Evolutionary conservation across 768 basidiomycete species (phyloP), one percentile per base, ranked within the genome.

Genomic region (Pleurotus sapidus): DNA sequence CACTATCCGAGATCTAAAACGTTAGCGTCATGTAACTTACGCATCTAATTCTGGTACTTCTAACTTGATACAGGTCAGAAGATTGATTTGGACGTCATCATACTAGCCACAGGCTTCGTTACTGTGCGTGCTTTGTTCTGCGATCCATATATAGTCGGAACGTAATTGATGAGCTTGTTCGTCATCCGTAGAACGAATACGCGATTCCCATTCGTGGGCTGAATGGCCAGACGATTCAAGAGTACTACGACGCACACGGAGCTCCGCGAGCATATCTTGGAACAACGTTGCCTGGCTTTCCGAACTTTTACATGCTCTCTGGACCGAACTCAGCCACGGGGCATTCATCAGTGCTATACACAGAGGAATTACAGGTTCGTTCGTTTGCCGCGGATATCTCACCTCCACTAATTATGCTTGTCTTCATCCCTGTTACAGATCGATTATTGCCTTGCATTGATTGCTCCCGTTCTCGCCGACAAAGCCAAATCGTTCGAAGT

Each of bases 201-300:
- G 72, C 76, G 2, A 59, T 77, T 27, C 54, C 54, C 39, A 61
- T 78, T 3, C 58, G 63, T 1, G 78, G 78, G 9, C 59, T 49
- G 12, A 60, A 61, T 1, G 66, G 63, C 3, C 59, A 66, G 49
- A 72, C 72, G 2, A 65, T 78, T n/a, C 69, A 74, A 59, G 73
- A 75, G 47, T 79, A 77, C 57, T 78, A 68, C 56, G 66, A 71
- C 9, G 59, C 67, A 5, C 64, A 73, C n/a, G 69, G 69, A 0
- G 79, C 79, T 0, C 75, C 79, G 8, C 70, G 70, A 46, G 78
- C 78, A 15, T 80, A 80, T 61, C 62, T 74, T 6, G 79, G 77
- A 24, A 78, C 75, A 1, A 67, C 70, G 4, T 57, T 76, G 3
- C 77, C 79, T 27, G 73, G 72, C 9, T 81, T 81, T 61, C 80